Evolutionary conservation across 768 basidiomycete species (phyloP).

Genomic region (Macrolepiota dolichaula): DNA sequence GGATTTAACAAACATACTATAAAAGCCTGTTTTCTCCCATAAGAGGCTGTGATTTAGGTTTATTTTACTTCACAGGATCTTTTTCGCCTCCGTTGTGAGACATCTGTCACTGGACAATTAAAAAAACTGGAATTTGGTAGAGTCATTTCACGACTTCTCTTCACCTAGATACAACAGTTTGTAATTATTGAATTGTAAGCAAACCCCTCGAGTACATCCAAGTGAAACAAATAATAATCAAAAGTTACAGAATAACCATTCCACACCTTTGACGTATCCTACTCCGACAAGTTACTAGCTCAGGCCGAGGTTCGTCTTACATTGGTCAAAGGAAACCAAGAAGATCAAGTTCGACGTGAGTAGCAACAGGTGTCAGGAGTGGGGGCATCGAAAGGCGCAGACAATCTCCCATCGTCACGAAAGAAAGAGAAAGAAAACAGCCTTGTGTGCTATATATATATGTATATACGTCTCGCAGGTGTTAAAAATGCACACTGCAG

Average conservation of each 20-base stretch:
- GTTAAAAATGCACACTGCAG: background rate
- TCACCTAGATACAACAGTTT: too few species aligned
- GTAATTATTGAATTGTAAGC: too few species aligned
- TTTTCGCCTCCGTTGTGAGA: too few species aligned
- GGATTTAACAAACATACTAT: too few species aligned
- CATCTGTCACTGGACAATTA: too few species aligned
- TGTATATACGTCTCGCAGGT: background rate
- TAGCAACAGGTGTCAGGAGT: background rate
- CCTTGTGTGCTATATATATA: background rate
- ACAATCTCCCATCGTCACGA: background rate
- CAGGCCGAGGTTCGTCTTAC: conserved; percentile 2
- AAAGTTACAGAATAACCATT: background rate
- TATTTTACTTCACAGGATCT: too few species aligned
- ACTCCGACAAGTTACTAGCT: conserved; percentile 12
- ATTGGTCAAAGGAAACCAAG: background rate
- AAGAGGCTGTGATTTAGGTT: too few species aligned
- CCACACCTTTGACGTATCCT: background rate
- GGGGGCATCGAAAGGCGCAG: background rate
- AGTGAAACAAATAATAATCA: background rate
- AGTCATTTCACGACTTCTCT: too few species aligned
- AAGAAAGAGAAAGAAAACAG: background rate
- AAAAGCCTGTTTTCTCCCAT: too few species aligned
- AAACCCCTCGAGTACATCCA: background rate
- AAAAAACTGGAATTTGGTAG: too few species aligned
- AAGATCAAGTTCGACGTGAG: conserved; percentile 3